These are phyloP conservation scores for Aureobasidium uvarum DNA, from an alignment of 2,329 filamentous ascomycete genomes.

Conservation along the genomic window DNA sequence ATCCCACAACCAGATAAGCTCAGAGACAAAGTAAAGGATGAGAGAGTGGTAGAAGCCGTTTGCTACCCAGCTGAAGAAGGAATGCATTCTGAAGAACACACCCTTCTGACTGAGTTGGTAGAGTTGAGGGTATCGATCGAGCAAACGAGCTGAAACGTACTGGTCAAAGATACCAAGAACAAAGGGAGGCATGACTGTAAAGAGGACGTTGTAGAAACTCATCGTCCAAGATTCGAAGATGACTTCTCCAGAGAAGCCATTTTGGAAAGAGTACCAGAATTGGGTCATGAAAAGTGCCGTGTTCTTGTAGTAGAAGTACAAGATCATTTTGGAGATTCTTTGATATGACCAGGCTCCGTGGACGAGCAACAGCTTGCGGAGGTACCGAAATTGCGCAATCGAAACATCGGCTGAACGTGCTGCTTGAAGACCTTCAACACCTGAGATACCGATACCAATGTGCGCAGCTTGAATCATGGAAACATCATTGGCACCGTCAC, in stretches of 20 bases:
- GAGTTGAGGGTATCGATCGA: constrained; percentile 94
- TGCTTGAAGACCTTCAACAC: constrained; percentile 93
- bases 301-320: constrained; percentile 99
- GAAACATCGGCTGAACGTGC: constrained; percentile 93
- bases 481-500: constrained; percentile 98
- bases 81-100: constrained; percentile 87
- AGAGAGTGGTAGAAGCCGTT: constrained; percentile 97
- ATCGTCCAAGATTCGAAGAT: constrained; percentile 99
- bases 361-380: constrained; percentile 89
- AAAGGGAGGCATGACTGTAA: constrained; percentile 89
- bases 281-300: constrained; percentile 98
- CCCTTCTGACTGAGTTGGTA: constrained; percentile 93
- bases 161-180: constrained; percentile 97
- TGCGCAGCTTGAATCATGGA: constrained; percentile 99
- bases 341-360: constrained; percentile 98
- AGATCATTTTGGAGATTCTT: constrained; percentile 90
- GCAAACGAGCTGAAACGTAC: constrained; percentile 87
- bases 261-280: constrained; percentile 99
- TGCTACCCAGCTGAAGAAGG: constrained; percentile 87
- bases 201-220: constrained; percentile 99
- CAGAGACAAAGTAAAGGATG: constrained; percentile 80
- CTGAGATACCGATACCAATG: constrained; percentile 96
- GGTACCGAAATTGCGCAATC: constrained; percentile 92
- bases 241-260: constrained; percentile 94
- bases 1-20: constrained; percentile 80